Base-by-base conservation (phyloP, 2,329 filamentous ascomycete species). In the Hymenoscyphus occultus region DNA sequence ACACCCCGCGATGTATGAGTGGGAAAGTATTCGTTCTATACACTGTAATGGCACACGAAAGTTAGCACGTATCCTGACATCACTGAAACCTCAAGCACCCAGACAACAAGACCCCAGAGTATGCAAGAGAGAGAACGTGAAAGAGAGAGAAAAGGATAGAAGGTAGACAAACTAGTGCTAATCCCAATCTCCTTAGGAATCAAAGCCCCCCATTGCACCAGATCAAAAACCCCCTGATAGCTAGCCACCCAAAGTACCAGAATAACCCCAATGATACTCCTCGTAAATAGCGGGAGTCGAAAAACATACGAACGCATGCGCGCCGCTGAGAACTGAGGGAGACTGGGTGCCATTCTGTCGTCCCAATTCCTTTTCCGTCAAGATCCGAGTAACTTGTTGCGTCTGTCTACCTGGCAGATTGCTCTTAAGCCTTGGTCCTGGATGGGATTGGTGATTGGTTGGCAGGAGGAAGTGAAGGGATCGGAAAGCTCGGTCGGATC, bases 21-120 rank as follows among this genome's bases (percentile, higher is more conserved):
- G 93, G 92, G 75, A 92, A 99, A 0, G 94, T 96, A 76, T 97
- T 97, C 42, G 96, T 84, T 67, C 95, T 89, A 78, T 97, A 94
- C 80, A 96, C 93, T 97, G 76, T 61, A 60, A 28, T 45, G 57
- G 28, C 35, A 7, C 28, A 39, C 14, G 28, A 71, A 62, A 62
- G 56, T 54, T 31, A 59, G 31, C 42, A 42, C 48, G n/a, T 12
- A n/a, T 48, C 19, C 9, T 14, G 1, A 1, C 32, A 45, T 45
- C 40, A 16, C 16, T 45, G 6, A 16, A 48, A 48, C 6, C 35
- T 14, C 42, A 48, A 7, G 5, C 14, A 48, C 14, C 9, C 42
- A n/a, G n/a, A n/a, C 42, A n/a, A 14, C 42, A 16, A 48, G 28
- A 28, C 28, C 28, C 28, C 28, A 28, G 28, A 28, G 28, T 35